Conservation (phyloP, 768 basidiomycete genomes). For the Tulasnella sp. region DNA sequence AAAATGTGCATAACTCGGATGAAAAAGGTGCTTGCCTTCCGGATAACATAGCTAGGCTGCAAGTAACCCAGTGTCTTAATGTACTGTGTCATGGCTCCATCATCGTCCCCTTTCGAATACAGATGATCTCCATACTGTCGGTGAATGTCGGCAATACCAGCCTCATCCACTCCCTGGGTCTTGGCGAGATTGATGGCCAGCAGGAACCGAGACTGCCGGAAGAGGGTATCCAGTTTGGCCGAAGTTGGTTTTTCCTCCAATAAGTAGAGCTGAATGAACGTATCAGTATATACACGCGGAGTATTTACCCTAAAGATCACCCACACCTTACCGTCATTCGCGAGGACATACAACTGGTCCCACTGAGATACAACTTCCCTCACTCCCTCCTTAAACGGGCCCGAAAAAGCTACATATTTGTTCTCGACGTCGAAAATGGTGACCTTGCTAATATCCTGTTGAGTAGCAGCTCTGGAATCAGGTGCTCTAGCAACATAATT, state of each 20-base stretch:
- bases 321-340: conserved; percentile 63
- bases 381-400: conserved; percentile 70
- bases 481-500: conserved; percentile 49
- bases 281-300: not conserved
- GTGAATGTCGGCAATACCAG: conserved; percentile 77
- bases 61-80: conserved; percentile 78
- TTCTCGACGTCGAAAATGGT: conserved; percentile 86
- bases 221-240: conserved; percentile 77
- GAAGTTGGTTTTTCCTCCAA: conserved; percentile 69
- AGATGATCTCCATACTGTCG: conserved; percentile 83
- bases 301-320: not conserved
- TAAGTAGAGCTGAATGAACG: conserved; percentile 39
- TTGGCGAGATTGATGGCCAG: conserved; percentile 75
- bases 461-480: conserved; percentile 23
- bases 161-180: conserved; percentile 58
- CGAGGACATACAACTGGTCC: conserved; percentile 66
- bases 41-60: conserved; percentile 90
- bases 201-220: conserved; percentile 60
- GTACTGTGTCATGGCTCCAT: conserved; percentile 86
- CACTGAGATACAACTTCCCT: conserved; percentile 70
- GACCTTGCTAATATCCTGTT: conserved; percentile 57
- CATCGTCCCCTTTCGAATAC: conserved; percentile 82
- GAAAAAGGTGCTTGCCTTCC: conserved; percentile 50
- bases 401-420: conserved; percentile 75
- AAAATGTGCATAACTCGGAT: not conserved